Evolutionary conservation across 202 grass and related monocot species (phyloP), one percentile per base, ranked within the genome.

Genomic region (Schoenoplectus triqueter): DNA sequence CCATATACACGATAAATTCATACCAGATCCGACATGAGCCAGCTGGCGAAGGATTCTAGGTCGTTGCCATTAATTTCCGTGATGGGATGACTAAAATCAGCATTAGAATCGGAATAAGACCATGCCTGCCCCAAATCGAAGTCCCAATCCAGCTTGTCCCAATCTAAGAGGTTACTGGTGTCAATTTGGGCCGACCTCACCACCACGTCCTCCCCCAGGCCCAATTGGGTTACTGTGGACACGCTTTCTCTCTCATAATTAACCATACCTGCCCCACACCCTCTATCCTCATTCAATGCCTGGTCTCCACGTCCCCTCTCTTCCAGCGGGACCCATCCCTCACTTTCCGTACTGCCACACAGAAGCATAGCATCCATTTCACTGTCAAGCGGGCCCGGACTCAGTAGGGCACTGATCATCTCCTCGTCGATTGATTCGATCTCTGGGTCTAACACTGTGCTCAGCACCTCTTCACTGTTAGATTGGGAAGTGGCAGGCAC

Each of bases 361-460:
- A 52, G 83, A 48, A 88, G 22, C 9, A 92, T 60, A 45, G 88
- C 90, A 80, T 89, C 88, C 47, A 94, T 85, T 71, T 88, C 88
- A 15, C 69, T 74, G 64, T 89, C 81, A 1, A 84, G 81, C 4
- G 81, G 66, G 10, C 81, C 81, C 62, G 81, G 65, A 14, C 50
- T 84, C 19, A 84, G 66, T 0, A 84, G 81, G 21, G 14, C 50
- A 48, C 81, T 84, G 15, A 84, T 69, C 81, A 84, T 55, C 49
- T 84, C 81, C 39, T 82, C 82, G 55, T 84, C 85, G 17, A 74
- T 84, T 64, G 71, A 89, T 64, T 76, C 88, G 60, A 70, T 66
- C 20, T 90, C 92, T 49, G 90, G 88, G 85, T 94, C 92, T 22
- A 92, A 73, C 57, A 92, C 88, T n/a, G 15, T 83, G 86, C 90